Conservation (phyloP, 2,329 filamentous ascomycete species). For the Verticillium tricorpus region DNA sequence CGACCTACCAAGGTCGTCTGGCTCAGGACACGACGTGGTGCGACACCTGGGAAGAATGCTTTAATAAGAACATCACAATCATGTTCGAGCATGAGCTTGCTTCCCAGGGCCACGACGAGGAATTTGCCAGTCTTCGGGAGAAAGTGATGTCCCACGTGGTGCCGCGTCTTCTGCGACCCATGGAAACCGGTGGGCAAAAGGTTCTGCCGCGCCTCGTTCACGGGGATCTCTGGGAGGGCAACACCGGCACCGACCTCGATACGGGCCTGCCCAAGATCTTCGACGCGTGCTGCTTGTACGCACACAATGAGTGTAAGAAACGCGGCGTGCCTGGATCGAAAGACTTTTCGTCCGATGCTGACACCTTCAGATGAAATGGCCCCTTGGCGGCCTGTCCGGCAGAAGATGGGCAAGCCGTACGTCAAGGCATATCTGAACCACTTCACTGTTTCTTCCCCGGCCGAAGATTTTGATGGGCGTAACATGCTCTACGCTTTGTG, state of each 20-base stretch:
- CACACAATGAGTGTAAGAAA: slow-evolving; percentile 26
- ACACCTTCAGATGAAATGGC: background rate
- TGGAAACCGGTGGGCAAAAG: slow-evolving; percentile 22
- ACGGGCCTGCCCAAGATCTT: slow-evolving; percentile 25
- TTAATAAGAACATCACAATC: slow-evolving; percentile 7
- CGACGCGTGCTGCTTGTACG: slow-evolving; percentile 26
- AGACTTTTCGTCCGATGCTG: no score
- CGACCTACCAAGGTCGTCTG: slow-evolving; percentile 25
- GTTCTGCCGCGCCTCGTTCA: slow-evolving; percentile 26
- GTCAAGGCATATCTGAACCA: background rate
- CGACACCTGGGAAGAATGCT: slow-evolving; percentile 32
- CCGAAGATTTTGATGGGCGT: background rate
- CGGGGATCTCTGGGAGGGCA: slow-evolving; percentile 28
- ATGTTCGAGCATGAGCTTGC: background rate
- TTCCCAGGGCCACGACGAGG: background rate
- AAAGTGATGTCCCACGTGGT: slow-evolving; percentile 13
- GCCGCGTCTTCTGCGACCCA: slow-evolving; percentile 20
- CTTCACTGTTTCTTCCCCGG: background rate
- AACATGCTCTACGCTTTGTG: background rate
- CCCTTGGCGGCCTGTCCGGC: background rate
- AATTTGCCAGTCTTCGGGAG: slow-evolving; percentile 3
- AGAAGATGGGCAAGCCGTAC: background rate
- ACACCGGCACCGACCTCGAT: slow-evolving; percentile 20
- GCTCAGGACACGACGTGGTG: slow-evolving; percentile 19
- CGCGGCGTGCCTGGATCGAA: slow-evolving; percentile 13